These are phyloP conservation scores for Rutstroemia sp. DNA, from an alignment of 2,329 filamentous ascomycete species.

Conservation along the genomic window DNA sequence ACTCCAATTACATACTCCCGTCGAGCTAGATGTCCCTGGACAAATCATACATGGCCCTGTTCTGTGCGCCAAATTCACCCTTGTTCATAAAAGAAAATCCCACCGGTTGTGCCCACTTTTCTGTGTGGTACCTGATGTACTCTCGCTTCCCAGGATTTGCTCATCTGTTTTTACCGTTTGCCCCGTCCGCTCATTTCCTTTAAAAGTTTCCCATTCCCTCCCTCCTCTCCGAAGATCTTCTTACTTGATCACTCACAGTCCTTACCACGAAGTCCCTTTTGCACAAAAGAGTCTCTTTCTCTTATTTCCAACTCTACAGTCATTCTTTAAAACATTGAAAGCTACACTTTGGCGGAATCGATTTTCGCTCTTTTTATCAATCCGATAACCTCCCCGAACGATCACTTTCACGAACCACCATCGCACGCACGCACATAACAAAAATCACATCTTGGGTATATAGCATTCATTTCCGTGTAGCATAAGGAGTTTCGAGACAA, in stretches of 20 bases:
- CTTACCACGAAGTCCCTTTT: slow-evolving; percentile 7
- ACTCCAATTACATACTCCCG: background rate
- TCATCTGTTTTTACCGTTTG: slow-evolving; percentile 1
- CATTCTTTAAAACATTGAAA: slow-evolving; percentile 26
- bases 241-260: slow-evolving; percentile 9
- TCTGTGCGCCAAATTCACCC: background rate
- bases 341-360: slow-evolving; percentile 25
- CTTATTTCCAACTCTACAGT: slow-evolving; percentile 25
- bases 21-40: too few species aligned
- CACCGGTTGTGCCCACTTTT: slow-evolving; percentile 2
- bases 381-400: background rate
- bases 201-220: slow-evolving; percentile 4
- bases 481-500: background rate
- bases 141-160: background rate
- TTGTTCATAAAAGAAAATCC: background rate
- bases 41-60: too few species aligned
- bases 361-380: slow-evolving; percentile 27
- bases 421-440: background rate
- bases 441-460: slow-evolving; percentile 5
- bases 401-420: background rate
- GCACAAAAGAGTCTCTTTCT: slow-evolving; percentile 14
- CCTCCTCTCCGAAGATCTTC: background rate
- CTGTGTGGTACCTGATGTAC: background rate
- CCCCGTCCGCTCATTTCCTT: background rate
- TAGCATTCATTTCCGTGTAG: background rate